Evolutionary conservation across 306 rosid genomes (phyloP), one percentile per base, ranked within the genome.

Genomic region (Fragaria ananassa): DNA sequence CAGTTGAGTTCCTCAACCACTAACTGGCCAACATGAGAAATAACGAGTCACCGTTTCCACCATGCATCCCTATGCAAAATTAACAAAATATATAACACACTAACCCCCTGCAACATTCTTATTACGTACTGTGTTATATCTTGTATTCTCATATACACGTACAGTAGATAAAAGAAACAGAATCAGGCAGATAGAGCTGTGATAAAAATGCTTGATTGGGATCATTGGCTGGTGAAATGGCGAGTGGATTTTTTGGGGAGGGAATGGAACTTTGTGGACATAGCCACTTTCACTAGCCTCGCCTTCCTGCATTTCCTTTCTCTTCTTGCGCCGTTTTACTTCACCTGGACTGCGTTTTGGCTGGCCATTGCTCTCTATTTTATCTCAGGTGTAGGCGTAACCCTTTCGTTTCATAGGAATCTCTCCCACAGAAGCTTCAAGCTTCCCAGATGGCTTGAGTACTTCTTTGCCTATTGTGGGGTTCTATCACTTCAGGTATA

Each of bases 371-470:
- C 84, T 0, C 82, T 94, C 19, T 91, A 94, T 73, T 56, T 85
- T 57, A 80, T 80, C 34, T 86, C 94, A 1, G 96, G 97, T 18
- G 88, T 95, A 8, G 96, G 96, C 0, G 86, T 92, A 42, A 95
- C 97, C 7, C 82, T 89, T 0, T 94, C 98, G 44, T 93, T 78
- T 47, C 98, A 91, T 69, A 83, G 97, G 66, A 78, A 94, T 61
- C 98, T 73, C 12, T 25, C 77, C 29, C 77, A 73, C 42, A n/a
- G 42, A 35, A 73, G 68, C 14, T 73, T 73, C 88, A 93, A 84
- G 86, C 88, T 93, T 71, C 97, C 96, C 39, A 91, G 87, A 75
- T 91, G 93, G 96, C 97, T 93, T 27, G 98, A 93, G 70, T 90
- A 91, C 83, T 58, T 76, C 19, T 91, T 89, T 78, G 94, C 98